Evolutionary conservation across 1,284 basidiomycete genomes (phyloP), one percentile per base, ranked within the genome.

Genomic region (Golubevia pallescens): DNA sequence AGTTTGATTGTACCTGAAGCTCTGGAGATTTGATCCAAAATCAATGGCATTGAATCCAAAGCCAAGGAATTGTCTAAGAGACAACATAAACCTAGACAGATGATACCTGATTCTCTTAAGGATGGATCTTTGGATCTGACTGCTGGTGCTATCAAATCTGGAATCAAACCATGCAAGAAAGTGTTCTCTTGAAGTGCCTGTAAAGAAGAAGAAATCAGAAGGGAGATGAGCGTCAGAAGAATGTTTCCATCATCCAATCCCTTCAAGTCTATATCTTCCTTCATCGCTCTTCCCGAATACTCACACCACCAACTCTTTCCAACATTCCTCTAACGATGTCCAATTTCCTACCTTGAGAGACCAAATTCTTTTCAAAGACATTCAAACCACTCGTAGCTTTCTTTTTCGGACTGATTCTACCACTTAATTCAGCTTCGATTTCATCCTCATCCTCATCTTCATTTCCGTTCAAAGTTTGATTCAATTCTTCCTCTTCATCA

Each of bases 151-250:
- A 98, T 94, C 23, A 98, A 88, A 77, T 97, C 94, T 1, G 91
- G 90, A 1, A 98, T 88, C 48, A 98, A 89, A 38, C 96, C 96
- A 80, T 96, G 92, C 57, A 98, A 88, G 0, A 93, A 95, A 1
- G 93, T 93, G 86, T 98, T 96, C 75, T 97, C 95, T 81, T 96
- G 93, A 68, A 98, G 91, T 0, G 90, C 92, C 92, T 93, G 78
- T 13, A 21, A 19, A 21, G 34, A 14, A 61, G 13, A 58, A 51
- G 58, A 38, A 42, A 32, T 52, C 23, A 32, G n/a, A 3, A 1
- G 20, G 21, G 57, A 28, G 52, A 48, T 1, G 19, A n/a, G 8
- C 67, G 16, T 78, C 75, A 2, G 74, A 66, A 21, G 81, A 38
- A 38, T 38, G n/a, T n/a, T n/a, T n/a, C n/a, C n/a, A n/a, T n/a